Evolutionary conservation across 768 basidiomycete genomes (phyloP), one percentile per base, ranked within the genome.

Genomic region (Leccinum ochraceum): DNA sequence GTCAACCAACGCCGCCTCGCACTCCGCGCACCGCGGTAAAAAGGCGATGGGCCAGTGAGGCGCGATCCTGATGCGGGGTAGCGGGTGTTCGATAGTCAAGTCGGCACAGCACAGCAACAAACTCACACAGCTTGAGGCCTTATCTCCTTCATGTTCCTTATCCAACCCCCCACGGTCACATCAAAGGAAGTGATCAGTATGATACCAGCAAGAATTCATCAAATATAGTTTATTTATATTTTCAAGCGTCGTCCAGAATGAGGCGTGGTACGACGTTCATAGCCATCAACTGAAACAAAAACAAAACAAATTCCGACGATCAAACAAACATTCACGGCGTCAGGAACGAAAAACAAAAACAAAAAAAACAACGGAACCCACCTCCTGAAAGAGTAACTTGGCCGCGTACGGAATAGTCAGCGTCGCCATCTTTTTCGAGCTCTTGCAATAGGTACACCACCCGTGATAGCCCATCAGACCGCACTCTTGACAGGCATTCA

Each of bases 381-480:
- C 92, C 85, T 94, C 93, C 75, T 94, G 92, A 80, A 95, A 94
- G 28, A 95, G 77, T 61, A 95, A 69, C 75, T 98, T 98, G 55
- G 95, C 95, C 9, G 95, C 95, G 71, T 97, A 98, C 2, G 96
- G 96, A 57, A 99, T 94, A 17, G 92, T 95, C 64, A 99, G 79
- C 70, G 94, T 92, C 50, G 94, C 92, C 85, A 99, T 92, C 72
- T 90, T 89, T 78, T 98, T 97, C 51, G 94, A 95, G 68, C 90
- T 94, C 80, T 97, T 96, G 86, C 96, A 98, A 69, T 93, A 94
- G n/a, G 92, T 85, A 74, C 95, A 98, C 94, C 95, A 98, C 60
- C 93, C 92, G 69, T 90, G 87, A 73, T 93, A 92, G 3, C 95
- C 97, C 84, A 98, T 89, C 66, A 98, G 77, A 8, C 97, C 97